A percentile compares a stretch with the other conserved stretches of the same genome.
These are phyloP conservation scores for Stenocarpella maydis DNA, from an alignment of 2,329 filamentous ascomycete genomes.

Conservation along the genomic window DNA sequence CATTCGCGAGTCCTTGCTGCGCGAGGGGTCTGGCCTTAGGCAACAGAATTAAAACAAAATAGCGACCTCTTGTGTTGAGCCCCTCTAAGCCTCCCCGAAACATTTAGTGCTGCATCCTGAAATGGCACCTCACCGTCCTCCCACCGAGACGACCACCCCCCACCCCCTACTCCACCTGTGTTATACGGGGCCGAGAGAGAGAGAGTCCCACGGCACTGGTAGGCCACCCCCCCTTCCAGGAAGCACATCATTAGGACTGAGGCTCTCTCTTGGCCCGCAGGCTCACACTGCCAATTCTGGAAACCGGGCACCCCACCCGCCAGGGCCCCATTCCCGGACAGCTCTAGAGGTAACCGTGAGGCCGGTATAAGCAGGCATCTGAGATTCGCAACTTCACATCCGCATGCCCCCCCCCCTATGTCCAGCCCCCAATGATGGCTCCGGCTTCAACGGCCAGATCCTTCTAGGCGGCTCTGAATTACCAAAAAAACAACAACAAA, in stretches of 20 bases:
- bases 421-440: constrained; percentile 19
- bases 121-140: constrained; percentile 23
- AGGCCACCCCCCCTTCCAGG: neutral
- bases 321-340: neutral
- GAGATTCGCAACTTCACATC: neutral
- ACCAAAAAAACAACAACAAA: too few species aligned
- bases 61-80: constrained; percentile 13
- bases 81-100: constrained; percentile 28
- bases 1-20: neutral
- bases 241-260: neutral
- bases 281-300: constrained; percentile 6
- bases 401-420: neutral
- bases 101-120: constrained; percentile 23
- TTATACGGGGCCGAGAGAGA: neutral
- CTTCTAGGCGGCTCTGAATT: constrained; percentile 30
- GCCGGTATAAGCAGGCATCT: constrained; percentile 4
- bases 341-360: neutral
- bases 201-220: constrained; percentile 11
- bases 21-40: constrained; percentile 28
- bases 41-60: constrained; percentile 11
- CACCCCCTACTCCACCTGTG: too few species aligned
- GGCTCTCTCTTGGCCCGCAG: constrained; percentile 2
- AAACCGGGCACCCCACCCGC: neutral
- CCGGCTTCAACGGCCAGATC: constrained; percentile 24
- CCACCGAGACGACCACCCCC: neutral